phyloP scores from a whole-genome alignment of 768 basidiomycete species.

The Lentinula sp. region DNA sequence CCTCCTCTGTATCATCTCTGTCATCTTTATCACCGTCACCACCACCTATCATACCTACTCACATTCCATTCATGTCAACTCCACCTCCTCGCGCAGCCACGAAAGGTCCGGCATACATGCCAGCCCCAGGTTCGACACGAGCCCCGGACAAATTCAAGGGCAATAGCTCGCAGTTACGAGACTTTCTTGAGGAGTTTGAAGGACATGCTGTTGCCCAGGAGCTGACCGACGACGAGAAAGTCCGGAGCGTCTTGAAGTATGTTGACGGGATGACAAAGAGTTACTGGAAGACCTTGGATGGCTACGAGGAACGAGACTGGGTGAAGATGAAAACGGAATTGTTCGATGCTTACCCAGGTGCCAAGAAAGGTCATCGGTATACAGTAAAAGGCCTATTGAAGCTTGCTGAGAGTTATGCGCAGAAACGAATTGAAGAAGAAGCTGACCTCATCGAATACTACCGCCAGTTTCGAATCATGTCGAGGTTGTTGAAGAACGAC shows the following conservation, averaged over 20 bases:
- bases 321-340: slow-evolving; percentile 8
- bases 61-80: no score
- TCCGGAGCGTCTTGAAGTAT: slow-evolving; percentile 7
- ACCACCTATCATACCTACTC: no score
- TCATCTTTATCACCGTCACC: no score
- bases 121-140: no score
- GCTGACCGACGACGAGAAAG: slow-evolving; percentile 8
- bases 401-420: background rate
- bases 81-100: no score
- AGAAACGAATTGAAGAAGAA: background rate
- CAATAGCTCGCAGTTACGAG: background rate
- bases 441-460: background rate
- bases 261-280: slow-evolving; percentile 5
- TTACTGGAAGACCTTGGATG: slow-evolving; percentile 10
- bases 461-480: background rate
- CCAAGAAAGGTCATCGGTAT: background rate
- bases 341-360: background rate
- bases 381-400: background rate
- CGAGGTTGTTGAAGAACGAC: background rate
- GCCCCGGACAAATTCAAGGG: no score
- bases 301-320: slow-evolving; percentile 6
- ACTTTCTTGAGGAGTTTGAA: slow-evolving; percentile 8
- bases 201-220: slow-evolving; percentile 3
- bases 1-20: no score
- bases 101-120: no score